A percentile compares a stretch with the other conserved stretches of the same genome.
Conservation (phyloP, 768 basidiomycete genomes). For the Amanita thiersii region DNA sequence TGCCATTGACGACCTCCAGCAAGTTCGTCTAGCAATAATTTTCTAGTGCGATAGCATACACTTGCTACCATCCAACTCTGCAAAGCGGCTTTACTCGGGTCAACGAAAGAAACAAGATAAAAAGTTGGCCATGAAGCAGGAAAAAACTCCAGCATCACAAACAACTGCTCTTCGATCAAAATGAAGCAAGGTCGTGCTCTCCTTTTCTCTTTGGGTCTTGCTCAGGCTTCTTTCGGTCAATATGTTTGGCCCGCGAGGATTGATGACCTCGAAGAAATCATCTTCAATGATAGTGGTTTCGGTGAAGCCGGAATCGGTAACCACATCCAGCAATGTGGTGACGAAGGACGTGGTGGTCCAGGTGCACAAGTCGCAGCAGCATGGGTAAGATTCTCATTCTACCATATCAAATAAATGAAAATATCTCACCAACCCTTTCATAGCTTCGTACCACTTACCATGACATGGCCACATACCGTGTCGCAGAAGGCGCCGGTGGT, state of each 20-base stretch:
- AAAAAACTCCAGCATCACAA: not conserved
- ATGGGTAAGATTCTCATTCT: conserved; percentile 3
- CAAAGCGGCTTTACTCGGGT: conserved; percentile 5
- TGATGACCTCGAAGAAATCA: conserved; percentile 3
- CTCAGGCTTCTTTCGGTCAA: not conserved
- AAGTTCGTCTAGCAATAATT: not conserved
- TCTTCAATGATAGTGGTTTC: conserved; percentile 6
- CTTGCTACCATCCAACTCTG: no score
- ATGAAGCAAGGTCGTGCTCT: not conserved
- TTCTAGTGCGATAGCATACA: not conserved
- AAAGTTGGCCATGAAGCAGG: not conserved
- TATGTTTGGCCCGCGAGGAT: conserved; percentile 2
- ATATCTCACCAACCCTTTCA: not conserved
- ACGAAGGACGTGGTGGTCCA: conserved; percentile 2
- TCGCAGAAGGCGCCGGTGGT: conserved; percentile 19
- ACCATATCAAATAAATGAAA: no score
- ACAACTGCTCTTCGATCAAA: not conserved
- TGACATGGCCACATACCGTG: conserved; percentile 19
- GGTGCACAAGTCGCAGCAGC: conserved; percentile 5
- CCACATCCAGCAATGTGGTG: conserved; percentile 3
- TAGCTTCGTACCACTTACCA: conserved; percentile 13
- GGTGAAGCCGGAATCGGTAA: conserved; percentile 1
- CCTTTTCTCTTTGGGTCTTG: not conserved
- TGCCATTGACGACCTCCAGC: not conserved
- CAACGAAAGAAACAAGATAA: conserved; percentile 1